A percentile compares a stretch with the other conserved stretches of the same genome.
Evolutionary conservation across 2,329 filamentous ascomycete species (phyloP).

Genomic region (Nigrospora osmanthi): DNA sequence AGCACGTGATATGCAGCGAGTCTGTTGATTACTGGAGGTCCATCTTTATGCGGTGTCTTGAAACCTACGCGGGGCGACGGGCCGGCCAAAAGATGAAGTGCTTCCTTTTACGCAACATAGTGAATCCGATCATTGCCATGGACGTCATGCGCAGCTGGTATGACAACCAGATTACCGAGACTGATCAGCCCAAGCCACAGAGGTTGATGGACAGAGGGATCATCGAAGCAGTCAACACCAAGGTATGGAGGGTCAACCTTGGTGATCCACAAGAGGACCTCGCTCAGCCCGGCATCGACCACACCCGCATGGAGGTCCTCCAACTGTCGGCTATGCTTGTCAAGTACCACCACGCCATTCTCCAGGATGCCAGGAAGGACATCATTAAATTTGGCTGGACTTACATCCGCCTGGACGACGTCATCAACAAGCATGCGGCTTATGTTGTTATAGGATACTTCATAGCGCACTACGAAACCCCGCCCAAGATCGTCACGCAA

Average conservation of each 20-base stretch:
- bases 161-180: constrained; percentile 35
- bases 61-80: constrained; percentile 72
- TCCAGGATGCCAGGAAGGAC: constrained; percentile 90
- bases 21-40: constrained; percentile 81
- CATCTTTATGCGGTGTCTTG: constrained; percentile 76
- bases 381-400: constrained; percentile 99
- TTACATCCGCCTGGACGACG: constrained; percentile 95
- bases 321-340: constrained; percentile 92
- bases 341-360: constrained; percentile 83
- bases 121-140: constrained; percentile 95
- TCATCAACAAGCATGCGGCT: constrained; percentile 97
- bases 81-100: constrained; percentile 86
- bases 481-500: constrained; percentile 89
- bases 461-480: constrained; percentile 94
- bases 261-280: constrained; percentile 78
- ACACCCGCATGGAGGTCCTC: constrained; percentile 90
- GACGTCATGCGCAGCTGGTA: constrained; percentile 84
- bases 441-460: constrained; percentile 98
- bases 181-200: constrained; percentile 48
- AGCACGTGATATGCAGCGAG: constrained; percentile 72
- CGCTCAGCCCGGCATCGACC: constrained; percentile 80
- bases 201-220: constrained; percentile 79
- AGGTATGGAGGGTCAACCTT: constrained; percentile 87
- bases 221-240: constrained; percentile 83
- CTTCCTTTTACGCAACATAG: constrained; percentile 83